phyloP scores from a whole-genome alignment of 2,329 filamentous ascomycete genomes.

The Botrytis fabae region DNA sequence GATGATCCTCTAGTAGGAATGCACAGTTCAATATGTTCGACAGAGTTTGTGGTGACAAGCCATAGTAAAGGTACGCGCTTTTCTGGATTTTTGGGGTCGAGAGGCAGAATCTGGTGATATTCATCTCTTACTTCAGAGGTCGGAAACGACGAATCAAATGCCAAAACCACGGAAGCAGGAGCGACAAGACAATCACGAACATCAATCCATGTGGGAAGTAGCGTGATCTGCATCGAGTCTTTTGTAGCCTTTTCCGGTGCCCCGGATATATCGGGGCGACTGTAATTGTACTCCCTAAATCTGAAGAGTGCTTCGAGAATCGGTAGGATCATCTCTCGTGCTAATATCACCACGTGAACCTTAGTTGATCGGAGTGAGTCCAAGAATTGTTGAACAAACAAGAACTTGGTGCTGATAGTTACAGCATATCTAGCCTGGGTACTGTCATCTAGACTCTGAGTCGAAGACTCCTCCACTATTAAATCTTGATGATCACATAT shows the following conservation, averaged over 20 bases:
- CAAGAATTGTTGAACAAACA: conserved; percentile 58
- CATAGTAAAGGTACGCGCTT: conserved; percentile 33
- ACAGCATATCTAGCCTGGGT: conserved; percentile 53
- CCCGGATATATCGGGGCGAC: conserved; percentile 31
- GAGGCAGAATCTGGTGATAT: conserved; percentile 26
- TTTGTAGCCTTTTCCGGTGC: conserved; percentile 37
- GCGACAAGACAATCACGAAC: conserved; percentile 22
- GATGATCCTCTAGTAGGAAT: conserved; percentile 27
- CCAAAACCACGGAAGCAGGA: conserved; percentile 32
- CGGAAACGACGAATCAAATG: conserved; percentile 30
- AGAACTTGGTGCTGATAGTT: conserved; percentile 60
- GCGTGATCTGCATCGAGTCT: conserved; percentile 30
- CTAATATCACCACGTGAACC: conserved; percentile 55
- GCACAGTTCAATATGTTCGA: conserved; percentile 40
- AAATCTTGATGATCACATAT: conserved; percentile 60
- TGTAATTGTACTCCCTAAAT: conserved; percentile 43
- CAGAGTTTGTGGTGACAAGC: conserved; percentile 35
- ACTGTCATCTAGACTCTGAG: conserved; percentile 42
- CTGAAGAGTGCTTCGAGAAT: conserved; percentile 54
- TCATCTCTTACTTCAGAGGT: conserved; percentile 22
- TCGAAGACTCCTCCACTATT: conserved; percentile 48
- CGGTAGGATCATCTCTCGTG: conserved; percentile 51
- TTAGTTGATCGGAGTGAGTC: conserved; percentile 46
- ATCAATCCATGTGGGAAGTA: conserved; percentile 34
- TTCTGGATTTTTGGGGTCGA: conserved; percentile 21